Conservation (phyloP, 805 yeast genomes). For the Dipodascus albidus region DNA sequence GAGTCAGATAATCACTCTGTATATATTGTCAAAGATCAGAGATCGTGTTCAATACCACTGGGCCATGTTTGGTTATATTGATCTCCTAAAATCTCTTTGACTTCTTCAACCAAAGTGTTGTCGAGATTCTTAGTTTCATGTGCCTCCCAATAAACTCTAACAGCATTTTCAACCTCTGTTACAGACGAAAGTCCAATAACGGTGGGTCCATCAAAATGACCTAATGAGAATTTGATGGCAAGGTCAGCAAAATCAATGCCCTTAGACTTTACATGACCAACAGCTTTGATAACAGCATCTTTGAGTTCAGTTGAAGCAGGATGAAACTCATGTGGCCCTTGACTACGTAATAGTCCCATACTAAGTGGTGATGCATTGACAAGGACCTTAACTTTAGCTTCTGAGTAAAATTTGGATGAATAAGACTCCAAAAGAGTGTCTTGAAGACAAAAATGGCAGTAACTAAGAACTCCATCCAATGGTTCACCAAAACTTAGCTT, state of each 20-base stretch:
- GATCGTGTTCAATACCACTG: constrained; percentile 30
- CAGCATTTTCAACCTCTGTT: constrained; percentile 52
- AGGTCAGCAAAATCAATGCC: constrained; percentile 66
- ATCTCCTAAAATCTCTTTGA: constrained; percentile 35
- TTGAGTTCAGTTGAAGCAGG: constrained; percentile 60
- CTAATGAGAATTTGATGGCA: constrained; percentile 65
- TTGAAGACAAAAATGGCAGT: constrained; percentile 75
- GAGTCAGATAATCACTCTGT: too few relatives aligned
- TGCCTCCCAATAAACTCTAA: constrained; percentile 43
- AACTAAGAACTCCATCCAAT: constrained; percentile 66
- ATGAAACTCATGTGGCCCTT: constrained; percentile 61
- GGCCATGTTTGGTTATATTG: constrained; percentile 61
- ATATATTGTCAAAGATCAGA: too few relatives aligned
- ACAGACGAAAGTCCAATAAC: constrained; percentile 69
- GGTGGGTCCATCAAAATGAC: constrained; percentile 55
- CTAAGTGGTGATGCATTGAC: constrained; percentile 77
- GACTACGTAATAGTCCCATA: constrained; percentile 73
- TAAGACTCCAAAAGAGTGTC: constrained; percentile 48
- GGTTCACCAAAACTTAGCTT: constrained; percentile 38
- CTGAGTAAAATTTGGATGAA: constrained; percentile 22
- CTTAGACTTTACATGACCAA: constrained; percentile 33
- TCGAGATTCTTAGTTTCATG: constrained; percentile 31
- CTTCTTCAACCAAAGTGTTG: constrained; percentile 30
- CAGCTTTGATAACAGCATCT: constrained; percentile 33
- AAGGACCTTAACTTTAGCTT: constrained; percentile 46